These are phyloP conservation scores for Leucocoprinus sp. DNA, from an alignment of 768 basidiomycete species.

Conservation along the genomic window DNA sequence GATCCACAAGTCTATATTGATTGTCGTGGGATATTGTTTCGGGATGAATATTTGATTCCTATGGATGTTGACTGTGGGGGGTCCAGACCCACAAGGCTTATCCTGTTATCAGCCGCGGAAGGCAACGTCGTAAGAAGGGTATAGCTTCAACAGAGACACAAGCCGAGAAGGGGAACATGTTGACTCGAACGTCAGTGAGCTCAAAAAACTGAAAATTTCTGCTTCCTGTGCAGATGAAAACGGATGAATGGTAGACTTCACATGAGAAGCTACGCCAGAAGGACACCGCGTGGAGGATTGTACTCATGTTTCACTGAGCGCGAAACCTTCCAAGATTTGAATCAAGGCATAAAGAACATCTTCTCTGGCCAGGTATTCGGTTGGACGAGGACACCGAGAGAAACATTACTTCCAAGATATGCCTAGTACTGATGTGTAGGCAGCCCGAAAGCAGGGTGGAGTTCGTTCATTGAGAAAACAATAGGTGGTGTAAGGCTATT, in stretches of 20 bases:
- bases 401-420: not conserved
- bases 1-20: not conserved
- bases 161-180: constrained; percentile 5
- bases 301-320: constrained; percentile 1
- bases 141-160: constrained; percentile 7
- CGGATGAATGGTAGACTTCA: constrained; percentile 1
- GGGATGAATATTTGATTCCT: constrained; percentile 7
- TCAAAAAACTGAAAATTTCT: too few relatives aligned
- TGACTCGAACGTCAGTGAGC: constrained; percentile 8
- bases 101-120: constrained; percentile 8
- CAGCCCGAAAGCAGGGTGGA: not conserved
- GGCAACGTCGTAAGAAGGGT: constrained; percentile 8
- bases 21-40: not conserved
- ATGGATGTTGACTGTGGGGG: constrained; percentile 5
- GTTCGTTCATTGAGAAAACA: too few relatives aligned
- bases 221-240: too few relatives aligned
- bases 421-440: constrained; percentile 2
- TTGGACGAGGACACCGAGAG: not conserved
- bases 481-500: not conserved
- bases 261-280: not conserved
- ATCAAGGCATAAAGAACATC: too few relatives aligned
- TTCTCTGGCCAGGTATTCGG: constrained; percentile 1
- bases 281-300: not conserved
- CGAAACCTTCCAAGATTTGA: constrained; percentile 2
- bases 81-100: not conserved